phyloP scores from a whole-genome alignment of 192 early-diverging fungal genomes.

The Pilobolus umbonatus region DNA sequence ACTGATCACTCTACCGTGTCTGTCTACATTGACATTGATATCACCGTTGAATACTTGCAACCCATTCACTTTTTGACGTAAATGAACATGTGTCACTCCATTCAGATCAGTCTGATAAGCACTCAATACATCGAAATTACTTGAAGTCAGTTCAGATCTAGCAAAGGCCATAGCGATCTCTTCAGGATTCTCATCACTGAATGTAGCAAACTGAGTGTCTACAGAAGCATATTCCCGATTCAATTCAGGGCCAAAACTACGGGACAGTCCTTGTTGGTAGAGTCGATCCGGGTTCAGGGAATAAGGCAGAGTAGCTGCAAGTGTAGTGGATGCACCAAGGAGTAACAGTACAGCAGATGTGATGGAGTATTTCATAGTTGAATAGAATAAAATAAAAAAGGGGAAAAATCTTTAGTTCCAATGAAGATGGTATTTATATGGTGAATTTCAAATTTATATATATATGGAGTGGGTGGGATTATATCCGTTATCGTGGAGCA shows the following conservation, averaged over 20 bases:
- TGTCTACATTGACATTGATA: conserved; percentile 78
- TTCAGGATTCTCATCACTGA: conserved; percentile 19
- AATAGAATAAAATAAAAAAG: neutral
- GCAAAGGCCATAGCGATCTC: conserved; percentile 48
- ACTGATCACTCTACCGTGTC: conserved; percentile 60
- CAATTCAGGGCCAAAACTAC: conserved; percentile 19
- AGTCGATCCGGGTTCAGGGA: neutral
- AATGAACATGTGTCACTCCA: conserved; percentile 82
- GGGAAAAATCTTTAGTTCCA: neutral
- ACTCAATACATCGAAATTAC: conserved; percentile 58
- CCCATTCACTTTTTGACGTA: conserved; percentile 68
- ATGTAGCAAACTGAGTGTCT: no score
- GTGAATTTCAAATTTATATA: no score
- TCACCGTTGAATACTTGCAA: conserved; percentile 76
- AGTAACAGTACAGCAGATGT: neutral
- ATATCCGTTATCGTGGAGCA: no score
- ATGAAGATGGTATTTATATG: no score
- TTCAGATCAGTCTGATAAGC: conserved; percentile 64
- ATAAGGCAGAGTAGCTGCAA: conserved; percentile 1
- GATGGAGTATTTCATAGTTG: conserved; percentile 7
- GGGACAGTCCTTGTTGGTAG: conserved; percentile 8
- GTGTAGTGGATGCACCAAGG: neutral
- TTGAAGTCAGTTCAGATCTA: conserved; percentile 31
- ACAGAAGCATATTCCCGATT: conserved; percentile 10
- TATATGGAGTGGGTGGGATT: no score